Conservation (phyloP, 2,329 filamentous ascomycete genomes). For the Colletotrichum karsti region DNA sequence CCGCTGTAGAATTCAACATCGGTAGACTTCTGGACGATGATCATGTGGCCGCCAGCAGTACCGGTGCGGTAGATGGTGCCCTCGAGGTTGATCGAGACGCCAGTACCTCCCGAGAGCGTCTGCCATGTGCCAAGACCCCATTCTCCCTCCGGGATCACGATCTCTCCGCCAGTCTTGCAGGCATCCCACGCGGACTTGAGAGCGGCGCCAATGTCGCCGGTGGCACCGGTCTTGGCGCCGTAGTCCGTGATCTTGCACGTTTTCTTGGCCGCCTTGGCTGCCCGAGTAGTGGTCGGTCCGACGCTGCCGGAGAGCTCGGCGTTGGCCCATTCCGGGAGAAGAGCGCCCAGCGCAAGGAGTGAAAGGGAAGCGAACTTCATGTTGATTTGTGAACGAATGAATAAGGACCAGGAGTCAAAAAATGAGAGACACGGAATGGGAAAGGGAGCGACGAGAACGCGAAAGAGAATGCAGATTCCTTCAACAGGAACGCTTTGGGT, state of each 20-base stretch:
- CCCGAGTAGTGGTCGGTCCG: conserved; percentile 36
- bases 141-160: conserved; percentile 55
- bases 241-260: conserved; percentile 59
- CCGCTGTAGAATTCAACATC: conserved; percentile 56
- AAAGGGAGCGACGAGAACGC: background rate
- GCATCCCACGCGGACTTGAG: conserved; percentile 37
- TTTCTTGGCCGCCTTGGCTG: conserved; percentile 38
- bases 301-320: conserved; percentile 37
- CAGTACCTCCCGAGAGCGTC: conserved; percentile 50
- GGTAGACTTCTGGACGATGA: conserved; percentile 32
- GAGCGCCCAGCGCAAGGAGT: conserved; percentile 24
- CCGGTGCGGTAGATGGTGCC: conserved; percentile 39
- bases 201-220: conserved; percentile 47
- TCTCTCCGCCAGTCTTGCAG: conserved; percentile 57
- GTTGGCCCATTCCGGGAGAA: conserved; percentile 10
- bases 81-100: conserved; percentile 58
- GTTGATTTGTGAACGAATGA: background rate
- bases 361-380: conserved; percentile 22
- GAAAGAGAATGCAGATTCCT: background rate
- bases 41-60: conserved; percentile 29
- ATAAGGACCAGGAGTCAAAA: background rate
- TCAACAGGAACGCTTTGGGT: background rate
- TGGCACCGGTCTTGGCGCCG: conserved; percentile 56
- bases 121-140: conserved; percentile 57
- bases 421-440: background rate